Evolutionary conservation across 2,329 filamentous ascomycete species (phyloP).

Genomic region (Tolypocladium paradoxum): DNA sequence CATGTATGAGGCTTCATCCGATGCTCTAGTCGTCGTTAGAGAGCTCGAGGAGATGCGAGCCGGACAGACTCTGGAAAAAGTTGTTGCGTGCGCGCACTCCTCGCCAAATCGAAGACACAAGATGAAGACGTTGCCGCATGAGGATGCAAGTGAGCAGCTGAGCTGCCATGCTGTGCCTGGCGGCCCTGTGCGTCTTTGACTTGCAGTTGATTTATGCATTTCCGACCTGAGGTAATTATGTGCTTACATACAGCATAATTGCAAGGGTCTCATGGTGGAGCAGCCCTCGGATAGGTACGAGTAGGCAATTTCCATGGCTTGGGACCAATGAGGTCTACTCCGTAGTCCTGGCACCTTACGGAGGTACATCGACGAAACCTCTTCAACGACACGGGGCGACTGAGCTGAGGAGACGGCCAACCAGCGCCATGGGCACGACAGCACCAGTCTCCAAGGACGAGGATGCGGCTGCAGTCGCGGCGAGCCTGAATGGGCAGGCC

Average conservation of each 20-base stretch:
- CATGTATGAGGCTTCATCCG: not conserved
- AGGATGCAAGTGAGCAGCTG: not conserved
- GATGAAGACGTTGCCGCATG: slow-evolving; percentile 23
- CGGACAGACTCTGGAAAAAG: not conserved
- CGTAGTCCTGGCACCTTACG: not conserved
- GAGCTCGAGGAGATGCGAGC: not conserved
- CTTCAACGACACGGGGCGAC: not conserved
- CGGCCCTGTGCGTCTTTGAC: not conserved
- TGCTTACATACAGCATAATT: not conserved
- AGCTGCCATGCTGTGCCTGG: not conserved
- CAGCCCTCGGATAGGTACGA: not conserved
- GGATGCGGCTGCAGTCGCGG: not conserved
- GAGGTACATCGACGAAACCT: not conserved
- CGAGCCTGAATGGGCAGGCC: not conserved
- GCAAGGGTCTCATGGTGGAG: not conserved
- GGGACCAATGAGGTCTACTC: not conserved
- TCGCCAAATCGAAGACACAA: not conserved
- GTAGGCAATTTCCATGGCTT: not conserved
- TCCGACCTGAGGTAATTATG: too few species aligned
- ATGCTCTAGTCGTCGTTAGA: not conserved
- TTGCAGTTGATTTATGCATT: not conserved
- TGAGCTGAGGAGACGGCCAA: not conserved
- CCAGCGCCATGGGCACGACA: not conserved
- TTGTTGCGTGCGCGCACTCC: not conserved
- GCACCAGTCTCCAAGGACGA: not conserved